A percentile compares a stretch with the other conserved stretches of the same genome.
phyloP scores from a whole-genome alignment of 805 yeast species.

The Metschnikowia proteae region DNA sequence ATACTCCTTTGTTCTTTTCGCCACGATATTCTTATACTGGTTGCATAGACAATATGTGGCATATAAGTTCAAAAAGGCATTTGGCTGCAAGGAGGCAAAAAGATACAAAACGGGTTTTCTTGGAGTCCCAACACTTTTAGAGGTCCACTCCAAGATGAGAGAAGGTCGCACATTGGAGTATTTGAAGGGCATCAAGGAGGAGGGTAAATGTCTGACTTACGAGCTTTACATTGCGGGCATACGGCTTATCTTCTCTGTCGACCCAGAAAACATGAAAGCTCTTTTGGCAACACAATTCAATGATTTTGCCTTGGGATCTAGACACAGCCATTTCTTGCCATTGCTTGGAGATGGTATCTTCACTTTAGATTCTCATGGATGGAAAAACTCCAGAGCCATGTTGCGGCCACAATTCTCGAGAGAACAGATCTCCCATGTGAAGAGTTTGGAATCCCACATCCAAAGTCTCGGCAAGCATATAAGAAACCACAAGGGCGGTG shows the following conservation, averaged over 20 bases:
- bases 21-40: constrained; percentile 9
- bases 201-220: constrained; percentile 2
- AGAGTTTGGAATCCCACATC: constrained; percentile 38
- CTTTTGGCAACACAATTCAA: constrained; percentile 41
- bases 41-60: constrained; percentile 11
- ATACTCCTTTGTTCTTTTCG: constrained; percentile 13
- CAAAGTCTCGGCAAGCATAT: constrained; percentile 34
- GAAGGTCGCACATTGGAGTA: constrained; percentile 14
- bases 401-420: constrained; percentile 43
- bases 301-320: constrained; percentile 37
- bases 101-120: constrained; percentile 6
- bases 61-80: constrained; percentile 11
- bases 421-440: constrained; percentile 41
- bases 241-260: constrained; percentile 25
- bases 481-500: constrained; percentile 21
- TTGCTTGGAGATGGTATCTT: constrained; percentile 43
- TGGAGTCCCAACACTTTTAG: constrained; percentile 9
- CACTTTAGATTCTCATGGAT: constrained; percentile 40
- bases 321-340: constrained; percentile 36
- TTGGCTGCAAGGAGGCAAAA: constrained; percentile 12
- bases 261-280: constrained; percentile 42
- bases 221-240: constrained; percentile 19
- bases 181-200: neutral
- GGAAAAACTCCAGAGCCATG: constrained; percentile 43
- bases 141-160: constrained; percentile 8